A percentile compares a stretch with the other conserved stretches of the same genome.
phyloP scores from a whole-genome alignment of 2,329 filamentous ascomycete species.

The Penicillium sp. region DNA sequence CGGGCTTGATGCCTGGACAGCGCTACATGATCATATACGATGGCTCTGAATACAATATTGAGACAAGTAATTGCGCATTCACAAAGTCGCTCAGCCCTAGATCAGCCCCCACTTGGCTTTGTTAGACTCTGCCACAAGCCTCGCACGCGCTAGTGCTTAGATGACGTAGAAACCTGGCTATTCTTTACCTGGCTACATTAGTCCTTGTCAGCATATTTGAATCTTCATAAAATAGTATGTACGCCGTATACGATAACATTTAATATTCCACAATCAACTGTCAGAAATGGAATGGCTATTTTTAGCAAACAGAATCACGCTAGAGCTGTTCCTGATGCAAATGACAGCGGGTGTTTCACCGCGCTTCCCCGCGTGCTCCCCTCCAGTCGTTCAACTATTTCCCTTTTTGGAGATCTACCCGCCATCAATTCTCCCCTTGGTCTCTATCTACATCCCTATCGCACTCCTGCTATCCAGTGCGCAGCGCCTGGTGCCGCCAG shows the following conservation, averaged over 20 bases:
- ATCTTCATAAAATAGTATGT: neutral
- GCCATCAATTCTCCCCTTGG: neutral
- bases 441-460: neutral
- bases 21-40: neutral
- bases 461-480: neutral
- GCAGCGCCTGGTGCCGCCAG: neutral
- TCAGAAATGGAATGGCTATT: neutral
- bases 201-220: neutral
- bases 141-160: neutral
- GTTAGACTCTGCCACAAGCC: neutral
- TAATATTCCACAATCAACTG: neutral
- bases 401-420: neutral
- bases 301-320: neutral
- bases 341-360: neutral
- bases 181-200: neutral
- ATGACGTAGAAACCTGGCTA: neutral
- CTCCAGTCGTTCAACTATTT: neutral
- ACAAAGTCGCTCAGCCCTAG: neutral
- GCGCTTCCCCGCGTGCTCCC: neutral
- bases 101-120: neutral
- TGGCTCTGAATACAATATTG: neutral
- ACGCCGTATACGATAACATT: neutral
- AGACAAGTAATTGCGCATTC: neutral
- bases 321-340: neutral
- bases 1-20: neutral